A percentile compares a stretch with the other conserved stretches of the same genome.
Evolutionary conservation across 257 asterid species (phyloP).

Genomic region (Scutellaria minor): DNA sequence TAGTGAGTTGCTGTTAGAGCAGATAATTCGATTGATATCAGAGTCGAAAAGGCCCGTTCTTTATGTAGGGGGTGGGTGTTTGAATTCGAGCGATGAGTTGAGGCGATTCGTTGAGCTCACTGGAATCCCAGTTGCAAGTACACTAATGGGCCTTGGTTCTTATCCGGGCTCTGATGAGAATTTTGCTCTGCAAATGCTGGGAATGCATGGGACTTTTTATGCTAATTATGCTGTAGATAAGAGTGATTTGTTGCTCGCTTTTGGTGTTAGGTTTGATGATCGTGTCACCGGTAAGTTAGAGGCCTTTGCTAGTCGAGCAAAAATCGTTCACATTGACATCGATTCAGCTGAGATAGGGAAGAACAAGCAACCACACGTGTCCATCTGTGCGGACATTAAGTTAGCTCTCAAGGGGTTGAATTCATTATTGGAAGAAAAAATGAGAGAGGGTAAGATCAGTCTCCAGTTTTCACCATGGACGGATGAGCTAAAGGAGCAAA

Average conservation of each 20-base stretch:
- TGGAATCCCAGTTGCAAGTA: conserved; percentile 80
- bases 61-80: conserved; percentile 90
- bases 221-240: conserved; percentile 78
- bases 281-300: conserved; percentile 87
- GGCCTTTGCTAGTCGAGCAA: conserved; percentile 81
- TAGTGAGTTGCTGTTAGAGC: conserved; percentile 46
- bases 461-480: conserved; percentile 71
- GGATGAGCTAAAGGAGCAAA: conserved; percentile 66
- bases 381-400: conserved; percentile 71
- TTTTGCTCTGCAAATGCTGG: conserved; percentile 72
- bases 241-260: conserved; percentile 79
- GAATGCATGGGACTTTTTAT: conserved; percentile 92
- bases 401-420: conserved; percentile 63
- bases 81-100: conserved; percentile 72
- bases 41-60: conserved; percentile 75
- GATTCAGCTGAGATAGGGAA: conserved; percentile 87
- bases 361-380: conserved; percentile 79
- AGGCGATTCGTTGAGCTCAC: conserved; percentile 67
- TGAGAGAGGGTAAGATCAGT: conserved; percentile 27
- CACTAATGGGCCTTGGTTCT: conserved; percentile 81
- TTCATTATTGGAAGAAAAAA: conserved; percentile 48
- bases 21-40: conserved; percentile 59
- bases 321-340: conserved; percentile 85
- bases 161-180: conserved; percentile 69
- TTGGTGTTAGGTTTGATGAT: conserved; percentile 88